phyloP scores from a whole-genome alignment of 2,329 filamentous ascomycete genomes.

The Xylaria sp. region DNA sequence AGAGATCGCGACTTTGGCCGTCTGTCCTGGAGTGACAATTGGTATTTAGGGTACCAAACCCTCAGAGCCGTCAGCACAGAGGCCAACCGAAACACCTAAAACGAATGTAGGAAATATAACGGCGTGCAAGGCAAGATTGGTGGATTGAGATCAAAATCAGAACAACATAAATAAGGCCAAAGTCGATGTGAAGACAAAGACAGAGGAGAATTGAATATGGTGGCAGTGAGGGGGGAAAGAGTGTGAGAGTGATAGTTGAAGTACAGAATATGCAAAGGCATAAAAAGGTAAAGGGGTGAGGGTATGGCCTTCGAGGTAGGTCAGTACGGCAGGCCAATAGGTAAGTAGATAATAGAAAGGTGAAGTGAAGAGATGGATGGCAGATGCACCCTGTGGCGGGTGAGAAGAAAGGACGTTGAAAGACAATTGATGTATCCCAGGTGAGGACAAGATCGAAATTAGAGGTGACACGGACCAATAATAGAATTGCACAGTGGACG shows the following conservation, averaged over 20 bases:
- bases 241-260: neutral
- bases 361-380: neutral
- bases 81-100: neutral
- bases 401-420: neutral
- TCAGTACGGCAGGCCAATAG: neutral
- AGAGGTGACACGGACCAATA: constrained; percentile 13
- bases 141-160: constrained; percentile 3
- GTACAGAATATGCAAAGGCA: neutral
- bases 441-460: constrained; percentile 24
- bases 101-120: constrained; percentile 2
- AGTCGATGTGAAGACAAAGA: neutral
- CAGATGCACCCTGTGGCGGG: neutral
- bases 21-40: neutral
- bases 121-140: neutral
- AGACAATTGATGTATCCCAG: constrained; percentile 4
- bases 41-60: neutral
- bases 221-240: constrained; percentile 7
- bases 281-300: neutral
- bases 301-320: neutral
- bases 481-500: neutral
- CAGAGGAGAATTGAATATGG: neutral
- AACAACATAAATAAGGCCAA: neutral
- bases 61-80: neutral
- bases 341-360: neutral
- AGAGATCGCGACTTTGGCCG: neutral